Evolutionary conservation across 2,329 filamentous ascomycete species (phyloP).

Genomic region (Botrytis pseudocinerea): DNA sequence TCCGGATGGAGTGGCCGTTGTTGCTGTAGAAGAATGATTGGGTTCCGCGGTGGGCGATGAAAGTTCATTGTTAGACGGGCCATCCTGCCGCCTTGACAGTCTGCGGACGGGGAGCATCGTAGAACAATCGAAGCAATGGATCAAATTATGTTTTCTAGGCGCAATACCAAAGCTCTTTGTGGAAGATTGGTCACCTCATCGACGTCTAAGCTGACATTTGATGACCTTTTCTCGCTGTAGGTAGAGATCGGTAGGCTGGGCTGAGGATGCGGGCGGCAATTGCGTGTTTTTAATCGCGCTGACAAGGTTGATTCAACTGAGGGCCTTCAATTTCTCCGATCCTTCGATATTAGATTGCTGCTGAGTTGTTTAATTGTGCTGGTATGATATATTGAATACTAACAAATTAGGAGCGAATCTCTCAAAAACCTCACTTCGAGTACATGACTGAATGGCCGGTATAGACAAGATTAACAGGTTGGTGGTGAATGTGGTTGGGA

Average conservation of each 20-base stretch:
- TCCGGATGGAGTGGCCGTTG: neutral
- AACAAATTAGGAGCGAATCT: neutral
- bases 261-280: constrained; percentile 15
- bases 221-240: neutral
- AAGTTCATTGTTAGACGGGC: constrained; percentile 12
- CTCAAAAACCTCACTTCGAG: neutral
- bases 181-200: constrained; percentile 23
- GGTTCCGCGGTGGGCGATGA: constrained; percentile 8
- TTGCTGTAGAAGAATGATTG: constrained; percentile 1
- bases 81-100: constrained; percentile 20
- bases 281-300: constrained; percentile 17
- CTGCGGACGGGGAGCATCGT: constrained; percentile 14
- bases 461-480: neutral
- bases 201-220: constrained; percentile 16
- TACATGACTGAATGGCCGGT: neutral
- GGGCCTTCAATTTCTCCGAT: neutral
- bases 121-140: constrained; percentile 15
- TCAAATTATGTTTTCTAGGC: constrained; percentile 2
- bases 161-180: constrained; percentile 12
- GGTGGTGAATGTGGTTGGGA: neutral
- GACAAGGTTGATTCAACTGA: constrained; percentile 8
- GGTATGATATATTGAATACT: neutral
- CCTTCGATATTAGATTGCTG: neutral
- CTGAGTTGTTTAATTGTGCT: neutral
- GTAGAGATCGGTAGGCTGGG: constrained; percentile 1